These are phyloP conservation scores for Umbelopsis isabellina DNA, from an alignment of 192 early-diverging fungal species.

Conservation along the genomic window DNA sequence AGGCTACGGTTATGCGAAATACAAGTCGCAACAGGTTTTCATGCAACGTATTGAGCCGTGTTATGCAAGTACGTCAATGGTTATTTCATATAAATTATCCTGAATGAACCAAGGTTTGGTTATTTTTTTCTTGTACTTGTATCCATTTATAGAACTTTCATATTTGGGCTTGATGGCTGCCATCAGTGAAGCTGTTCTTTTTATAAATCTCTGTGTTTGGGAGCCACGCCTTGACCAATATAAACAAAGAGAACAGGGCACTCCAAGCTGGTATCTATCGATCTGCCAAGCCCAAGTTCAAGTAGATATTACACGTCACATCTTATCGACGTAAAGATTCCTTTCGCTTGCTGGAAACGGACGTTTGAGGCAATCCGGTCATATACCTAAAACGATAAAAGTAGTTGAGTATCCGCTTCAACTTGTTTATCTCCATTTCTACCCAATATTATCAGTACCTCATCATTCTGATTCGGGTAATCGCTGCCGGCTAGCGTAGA, in stretches of 20 bases:
- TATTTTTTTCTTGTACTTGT: no score
- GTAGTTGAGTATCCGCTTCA: not conserved
- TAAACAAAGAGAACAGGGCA: not conserved
- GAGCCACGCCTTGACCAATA: not conserved
- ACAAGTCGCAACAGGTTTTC: no score
- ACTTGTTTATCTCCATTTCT: not conserved
- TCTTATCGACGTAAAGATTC: constrained; percentile 11
- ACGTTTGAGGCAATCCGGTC: constrained; percentile 12
- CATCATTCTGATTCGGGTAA: constrained; percentile 18
- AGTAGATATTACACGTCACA: no score
- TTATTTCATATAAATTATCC: no score
- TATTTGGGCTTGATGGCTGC: no score
- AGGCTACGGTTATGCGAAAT: no score
- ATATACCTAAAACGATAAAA: constrained; percentile 1
- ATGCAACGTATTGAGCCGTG: no score
- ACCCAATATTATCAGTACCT: not conserved
- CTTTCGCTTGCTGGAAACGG: constrained; percentile 4
- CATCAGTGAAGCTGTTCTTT: no score
- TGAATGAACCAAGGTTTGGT: no score
- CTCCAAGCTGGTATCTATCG: not conserved
- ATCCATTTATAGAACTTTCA: no score
- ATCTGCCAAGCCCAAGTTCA: not conserved
- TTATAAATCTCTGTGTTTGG: constrained; percentile 3
- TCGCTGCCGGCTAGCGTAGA: not conserved
- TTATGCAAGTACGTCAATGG: no score